These are phyloP conservation scores for Serendipita sp. DNA, from an alignment of 1,284 basidiomycete species.

Conservation along the genomic window DNA sequence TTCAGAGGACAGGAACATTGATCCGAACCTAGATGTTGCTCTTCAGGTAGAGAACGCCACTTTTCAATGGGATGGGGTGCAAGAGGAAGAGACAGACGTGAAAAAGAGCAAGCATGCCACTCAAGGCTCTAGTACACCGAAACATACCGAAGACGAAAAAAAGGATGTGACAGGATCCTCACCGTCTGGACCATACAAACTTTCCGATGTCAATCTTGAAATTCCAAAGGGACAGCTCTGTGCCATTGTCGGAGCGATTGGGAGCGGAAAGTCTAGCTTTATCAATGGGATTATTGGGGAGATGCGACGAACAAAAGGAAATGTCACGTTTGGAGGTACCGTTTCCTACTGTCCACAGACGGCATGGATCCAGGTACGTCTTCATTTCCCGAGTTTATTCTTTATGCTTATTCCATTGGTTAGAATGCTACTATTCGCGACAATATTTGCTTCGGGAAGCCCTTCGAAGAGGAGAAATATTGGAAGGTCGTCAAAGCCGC, in stretches of 20 bases:
- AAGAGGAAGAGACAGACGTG: slow-evolving; percentile 30
- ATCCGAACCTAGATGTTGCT: slow-evolving; percentile 37
- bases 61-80: slow-evolving; percentile 76
- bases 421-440: slow-evolving; percentile 60
- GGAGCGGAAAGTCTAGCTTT: slow-evolving; percentile 56
- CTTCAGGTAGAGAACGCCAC: slow-evolving; percentile 51
- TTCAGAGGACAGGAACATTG: slow-evolving; percentile 30
- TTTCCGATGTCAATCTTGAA: slow-evolving; percentile 45
- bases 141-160: slow-evolving; percentile 15
- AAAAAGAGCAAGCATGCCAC: slow-evolving; percentile 24
- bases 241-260: slow-evolving; percentile 62
- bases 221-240: slow-evolving; percentile 61
- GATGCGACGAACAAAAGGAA: slow-evolving; percentile 53
- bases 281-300: slow-evolving; percentile 70
- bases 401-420: neutral
- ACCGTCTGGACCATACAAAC: slow-evolving; percentile 27
- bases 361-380: slow-evolving; percentile 40
- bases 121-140: slow-evolving; percentile 22
- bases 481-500: slow-evolving; percentile 62
- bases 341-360: slow-evolving; percentile 43
- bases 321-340: slow-evolving; percentile 44
- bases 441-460: slow-evolving; percentile 75
- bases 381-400: neutral
- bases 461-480: slow-evolving; percentile 66
- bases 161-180: slow-evolving; percentile 11